These are phyloP conservation scores for Penicillium bovifimosum DNA, from an alignment of 495 filamentous ascomycete species.

Conservation along the genomic window DNA sequence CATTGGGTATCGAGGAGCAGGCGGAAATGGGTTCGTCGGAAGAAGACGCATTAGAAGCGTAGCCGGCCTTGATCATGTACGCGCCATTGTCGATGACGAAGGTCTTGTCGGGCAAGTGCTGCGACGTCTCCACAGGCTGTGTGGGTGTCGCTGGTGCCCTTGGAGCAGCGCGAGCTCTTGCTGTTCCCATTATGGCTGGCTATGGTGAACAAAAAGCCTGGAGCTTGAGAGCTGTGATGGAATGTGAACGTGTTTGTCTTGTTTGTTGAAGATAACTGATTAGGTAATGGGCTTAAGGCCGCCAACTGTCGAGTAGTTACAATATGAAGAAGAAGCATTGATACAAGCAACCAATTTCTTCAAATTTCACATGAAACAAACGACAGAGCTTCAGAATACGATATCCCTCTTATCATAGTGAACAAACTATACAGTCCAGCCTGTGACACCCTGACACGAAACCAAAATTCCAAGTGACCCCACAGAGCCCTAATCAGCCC, in stretches of 20 bases:
- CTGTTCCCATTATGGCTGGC: constrained; percentile 27
- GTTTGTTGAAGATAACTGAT: constrained; percentile 10
- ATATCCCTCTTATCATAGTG: no score
- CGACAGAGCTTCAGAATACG: neutral
- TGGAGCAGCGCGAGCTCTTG: constrained; percentile 31
- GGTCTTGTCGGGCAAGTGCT: constrained; percentile 54
- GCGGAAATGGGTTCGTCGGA: constrained; percentile 37
- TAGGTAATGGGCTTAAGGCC: neutral
- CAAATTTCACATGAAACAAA: neutral
- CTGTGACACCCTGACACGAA: neutral
- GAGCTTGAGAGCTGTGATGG: constrained; percentile 3
- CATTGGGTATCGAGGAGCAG: constrained; percentile 78
- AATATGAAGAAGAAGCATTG: neutral
- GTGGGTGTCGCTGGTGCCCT: constrained; percentile 6
- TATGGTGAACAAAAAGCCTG: constrained; percentile 1
- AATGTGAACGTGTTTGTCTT: constrained; percentile 17
- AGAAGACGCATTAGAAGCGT: constrained; percentile 44
- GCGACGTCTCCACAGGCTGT: constrained; percentile 14
- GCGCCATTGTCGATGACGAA: constrained; percentile 93
- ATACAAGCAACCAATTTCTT: neutral
- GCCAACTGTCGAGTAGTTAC: neutral
- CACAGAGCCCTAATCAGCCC: constrained; percentile 36
- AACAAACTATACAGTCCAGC: no score
- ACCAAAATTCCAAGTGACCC: constrained; percentile 22
- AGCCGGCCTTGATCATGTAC: constrained; percentile 89